phyloP scores from a whole-genome alignment of 495 filamentous ascomycete species.

The Tuber umbilicatum region DNA sequence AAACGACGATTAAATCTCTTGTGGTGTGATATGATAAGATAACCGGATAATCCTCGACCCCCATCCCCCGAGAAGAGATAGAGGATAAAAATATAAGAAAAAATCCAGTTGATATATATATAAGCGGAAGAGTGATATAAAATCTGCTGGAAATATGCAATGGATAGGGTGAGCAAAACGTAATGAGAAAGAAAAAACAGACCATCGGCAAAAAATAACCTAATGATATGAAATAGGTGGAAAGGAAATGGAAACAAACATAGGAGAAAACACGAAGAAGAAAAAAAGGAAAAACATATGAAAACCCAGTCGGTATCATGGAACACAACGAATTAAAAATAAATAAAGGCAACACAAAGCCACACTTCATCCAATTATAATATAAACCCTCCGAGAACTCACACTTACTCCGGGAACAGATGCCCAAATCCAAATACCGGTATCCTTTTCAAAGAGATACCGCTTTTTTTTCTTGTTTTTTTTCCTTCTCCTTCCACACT shows the following conservation, averaged over 20 bases:
- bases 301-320: conserved; percentile 15
- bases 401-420: conserved; percentile 34
- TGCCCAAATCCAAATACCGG: conserved; percentile 28
- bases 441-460: conserved; percentile 23
- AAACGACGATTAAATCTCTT: not conserved
- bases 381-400: conserved; percentile 37
- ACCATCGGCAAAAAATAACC: not conserved
- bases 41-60: not conserved
- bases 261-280: not conserved
- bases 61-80: not conserved
- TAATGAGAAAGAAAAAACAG: not conserved
- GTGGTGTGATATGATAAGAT: not conserved
- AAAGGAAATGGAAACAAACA: conserved; percentile 7
- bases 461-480: not conserved
- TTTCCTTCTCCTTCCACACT: not conserved
- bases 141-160: not conserved
- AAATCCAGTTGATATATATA: not conserved
- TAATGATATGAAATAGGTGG: conserved; percentile 7
- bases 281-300: conserved; percentile 15
- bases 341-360: conserved; percentile 34
- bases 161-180: not conserved
- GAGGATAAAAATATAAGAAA: not conserved
- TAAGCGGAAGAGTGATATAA: not conserved
- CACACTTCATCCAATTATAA: conserved; percentile 39
- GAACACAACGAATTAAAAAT: conserved; percentile 23